Evolutionary conservation across 2,329 filamentous ascomycete genomes (phyloP).

Genomic region (Phialophora chinensis): DNA sequence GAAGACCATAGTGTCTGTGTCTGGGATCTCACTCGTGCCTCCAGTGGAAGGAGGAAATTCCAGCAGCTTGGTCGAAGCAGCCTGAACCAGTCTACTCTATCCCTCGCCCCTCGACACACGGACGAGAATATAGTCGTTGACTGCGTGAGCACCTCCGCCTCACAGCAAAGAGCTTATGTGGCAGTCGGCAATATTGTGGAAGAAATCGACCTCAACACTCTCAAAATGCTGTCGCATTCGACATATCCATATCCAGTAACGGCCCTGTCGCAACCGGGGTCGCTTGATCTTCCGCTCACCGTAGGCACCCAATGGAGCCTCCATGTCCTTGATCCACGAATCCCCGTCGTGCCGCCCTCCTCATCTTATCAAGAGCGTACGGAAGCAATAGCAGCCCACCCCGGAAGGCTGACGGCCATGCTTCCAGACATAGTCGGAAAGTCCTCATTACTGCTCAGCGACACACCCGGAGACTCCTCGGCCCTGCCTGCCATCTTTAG

Average conservation of each 20-base stretch:
- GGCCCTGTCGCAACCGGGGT: conserved; percentile 72
- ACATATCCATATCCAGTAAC: conserved; percentile 83
- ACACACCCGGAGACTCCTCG: conserved; percentile 21
- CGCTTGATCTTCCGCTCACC: conserved; percentile 73
- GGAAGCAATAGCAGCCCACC: conserved; percentile 54
- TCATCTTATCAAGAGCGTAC: conserved; percentile 54
- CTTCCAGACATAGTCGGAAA: conserved; percentile 26
- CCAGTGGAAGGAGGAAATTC: conserved; percentile 61
- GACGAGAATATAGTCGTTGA: conserved; percentile 69
- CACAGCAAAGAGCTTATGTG: conserved; percentile 73
- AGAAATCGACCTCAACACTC: conserved; percentile 78
- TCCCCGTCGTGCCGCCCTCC: conserved; percentile 27
- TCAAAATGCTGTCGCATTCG: conserved; percentile 71
- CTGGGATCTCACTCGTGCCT: conserved; percentile 71
- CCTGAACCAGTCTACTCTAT: conserved; percentile 65
- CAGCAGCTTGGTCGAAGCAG: conserved; percentile 68
- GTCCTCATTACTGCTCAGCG: conserved; percentile 11
- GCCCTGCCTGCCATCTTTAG: conserved; percentile 21
- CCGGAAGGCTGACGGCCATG: conserved; percentile 28
- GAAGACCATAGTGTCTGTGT: conserved; percentile 87
- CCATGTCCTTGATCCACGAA: conserved; percentile 79
- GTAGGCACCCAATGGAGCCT: conserved; percentile 82
- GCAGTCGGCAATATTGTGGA: conserved; percentile 77
- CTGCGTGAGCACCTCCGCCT: conserved; percentile 78
- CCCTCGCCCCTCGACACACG: conserved; percentile 45